These are phyloP conservation scores for Monilinia laxa DNA, from an alignment of 2,329 filamentous ascomycete species.

Conservation along the genomic window DNA sequence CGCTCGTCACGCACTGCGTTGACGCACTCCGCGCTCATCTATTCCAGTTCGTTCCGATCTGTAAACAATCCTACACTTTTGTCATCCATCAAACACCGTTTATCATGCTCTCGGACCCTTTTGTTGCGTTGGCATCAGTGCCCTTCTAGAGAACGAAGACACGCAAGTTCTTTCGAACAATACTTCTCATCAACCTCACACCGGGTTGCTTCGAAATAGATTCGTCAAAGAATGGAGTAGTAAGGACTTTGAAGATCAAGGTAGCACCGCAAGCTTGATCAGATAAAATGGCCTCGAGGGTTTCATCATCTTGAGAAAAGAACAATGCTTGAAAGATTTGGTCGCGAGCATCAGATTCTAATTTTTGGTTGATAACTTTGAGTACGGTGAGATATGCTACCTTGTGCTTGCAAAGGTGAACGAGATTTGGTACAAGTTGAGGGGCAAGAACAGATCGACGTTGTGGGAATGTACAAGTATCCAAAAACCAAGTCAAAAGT, in stretches of 20 bases:
- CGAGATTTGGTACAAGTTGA: conserved; percentile 85
- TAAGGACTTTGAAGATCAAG: conserved; percentile 97
- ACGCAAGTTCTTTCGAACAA: too few species aligned
- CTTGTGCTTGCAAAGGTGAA: conserved; percentile 97
- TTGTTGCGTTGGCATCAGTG: too few species aligned
- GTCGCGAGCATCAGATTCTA: conserved; percentile 88
- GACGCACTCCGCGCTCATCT: too few species aligned
- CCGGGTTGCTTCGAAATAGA: conserved; percentile 76
- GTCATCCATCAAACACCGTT: too few species aligned
- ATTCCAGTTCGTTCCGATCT: too few species aligned
- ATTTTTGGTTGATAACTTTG: conserved; percentile 97
- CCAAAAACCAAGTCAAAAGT: conserved; percentile 94
- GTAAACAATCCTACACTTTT: too few species aligned
- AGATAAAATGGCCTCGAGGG: conserved; percentile 83
- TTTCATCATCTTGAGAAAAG: conserved; percentile 83
- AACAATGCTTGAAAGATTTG: conserved; percentile 87
- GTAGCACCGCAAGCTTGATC: conserved; percentile 93
- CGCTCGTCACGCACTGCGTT: too few species aligned
- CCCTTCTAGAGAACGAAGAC: too few species aligned
- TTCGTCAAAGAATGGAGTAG: conserved; percentile 96
- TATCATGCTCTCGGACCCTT: too few species aligned
- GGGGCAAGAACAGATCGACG: conserved; percentile 90
- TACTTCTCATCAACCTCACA: conserved; percentile 93
- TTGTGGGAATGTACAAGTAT: conserved; percentile 93
- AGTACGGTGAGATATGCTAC: conserved; percentile 95